Evolutionary conservation across 176 grass and related monocot genomes (phyloP), one percentile per base, ranked within the genome.

Genomic region (Triticum monococcum): DNA sequence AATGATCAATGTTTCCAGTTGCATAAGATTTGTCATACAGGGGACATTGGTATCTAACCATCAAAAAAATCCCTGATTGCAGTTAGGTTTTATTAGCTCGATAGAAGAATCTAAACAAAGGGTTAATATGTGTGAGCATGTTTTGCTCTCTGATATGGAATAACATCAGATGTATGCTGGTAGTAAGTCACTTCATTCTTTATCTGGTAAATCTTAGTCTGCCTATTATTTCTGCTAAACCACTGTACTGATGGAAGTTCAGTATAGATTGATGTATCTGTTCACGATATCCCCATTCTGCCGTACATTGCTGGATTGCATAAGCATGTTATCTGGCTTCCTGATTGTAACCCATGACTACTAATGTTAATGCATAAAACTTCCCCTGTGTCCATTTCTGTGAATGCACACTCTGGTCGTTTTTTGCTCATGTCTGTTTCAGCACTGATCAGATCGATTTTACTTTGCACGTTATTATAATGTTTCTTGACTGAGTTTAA

Each of bases 391-490:
- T 46, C 26, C 13, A 64, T 74, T 54, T 38, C 14, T 75, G 38
- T 54, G 31, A 25, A 79, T 33, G 16, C 40, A 37, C 3, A 16
- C 28, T 24, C 26, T 28, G 3, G 2, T 17, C 3, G 3, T 30
- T 43, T 72, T 60, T 54, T 83, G 23, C 6, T 74, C 68, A 63
- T 74, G 25, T 41, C 69, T 45, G n/a, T 75, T 31, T 84, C 69
- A 75, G 35, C 7, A 41, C 25, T 14, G 13, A 77, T 85, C 40
- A 66, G 72, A 60, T 76, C 2, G 5, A 3, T 75, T 23, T 63
- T 48, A 46, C 72, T 45, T 46, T 76, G 71, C 38, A 35, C 64
- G 18, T 18, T 13, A 63, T 45, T 41, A 31, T 52, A 64, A 76
- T 8, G 11, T 64, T 71, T 71, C 68, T 72, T 77, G 59, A 18